These are phyloP conservation scores for Clonostachys rhizophaga DNA, from an alignment of 2,329 filamentous ascomycete species.

Conservation along the genomic window DNA sequence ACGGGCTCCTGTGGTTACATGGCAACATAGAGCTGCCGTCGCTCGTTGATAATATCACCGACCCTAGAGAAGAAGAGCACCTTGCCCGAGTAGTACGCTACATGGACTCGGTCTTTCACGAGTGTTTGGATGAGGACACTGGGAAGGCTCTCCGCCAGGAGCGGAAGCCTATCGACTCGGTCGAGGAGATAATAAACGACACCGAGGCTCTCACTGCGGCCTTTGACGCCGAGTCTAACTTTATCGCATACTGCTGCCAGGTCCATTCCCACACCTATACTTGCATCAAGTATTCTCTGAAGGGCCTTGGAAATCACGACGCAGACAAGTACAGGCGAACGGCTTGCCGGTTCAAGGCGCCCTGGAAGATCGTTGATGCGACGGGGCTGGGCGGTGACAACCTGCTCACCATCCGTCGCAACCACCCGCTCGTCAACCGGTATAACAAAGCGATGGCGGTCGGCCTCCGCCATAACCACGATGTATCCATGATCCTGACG, in stretches of 20 bases:
- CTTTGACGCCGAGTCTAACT: neutral
- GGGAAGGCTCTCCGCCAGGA: neutral
- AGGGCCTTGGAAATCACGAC: neutral
- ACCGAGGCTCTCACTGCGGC: neutral
- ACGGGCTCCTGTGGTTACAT: slow-evolving; percentile 3
- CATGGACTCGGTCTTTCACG: neutral
- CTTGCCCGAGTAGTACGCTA: neutral
- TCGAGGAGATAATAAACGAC: neutral
- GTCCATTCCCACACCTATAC: neutral
- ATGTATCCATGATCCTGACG: neutral
- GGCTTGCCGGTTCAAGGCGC: neutral
- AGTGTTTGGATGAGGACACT: neutral
- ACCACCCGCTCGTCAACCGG: neutral
- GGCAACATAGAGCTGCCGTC: slow-evolving; percentile 1
- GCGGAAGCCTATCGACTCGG: neutral
- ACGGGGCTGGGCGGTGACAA: neutral
- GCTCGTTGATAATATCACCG: neutral
- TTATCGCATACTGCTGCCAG: neutral
- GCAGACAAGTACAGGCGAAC: no score
- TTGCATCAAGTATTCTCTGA: neutral
- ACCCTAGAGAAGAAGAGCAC: neutral
- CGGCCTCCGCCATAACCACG: neutral
- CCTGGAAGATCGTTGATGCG: neutral
- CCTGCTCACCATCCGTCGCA: neutral
- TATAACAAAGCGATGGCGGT: neutral